Conservation (phyloP, 2,329 filamentous ascomycete genomes). For the Sporothrix sp. region DNA sequence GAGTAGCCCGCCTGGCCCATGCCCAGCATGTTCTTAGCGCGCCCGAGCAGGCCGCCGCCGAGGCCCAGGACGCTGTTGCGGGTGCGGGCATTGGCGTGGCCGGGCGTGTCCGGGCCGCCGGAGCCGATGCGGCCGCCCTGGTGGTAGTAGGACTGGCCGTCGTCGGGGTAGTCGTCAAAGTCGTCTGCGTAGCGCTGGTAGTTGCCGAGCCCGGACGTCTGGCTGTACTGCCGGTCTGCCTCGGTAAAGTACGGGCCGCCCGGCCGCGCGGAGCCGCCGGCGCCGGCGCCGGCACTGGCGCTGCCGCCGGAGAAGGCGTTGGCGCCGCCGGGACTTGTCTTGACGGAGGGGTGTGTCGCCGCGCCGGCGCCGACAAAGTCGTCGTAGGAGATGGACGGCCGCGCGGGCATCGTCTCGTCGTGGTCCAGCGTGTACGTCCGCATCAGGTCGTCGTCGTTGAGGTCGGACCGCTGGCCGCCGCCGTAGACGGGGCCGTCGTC, state of each 20-base stretch:
- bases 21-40: conserved; percentile 81
- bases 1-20: conserved; percentile 75
- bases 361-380: conserved; percentile 71
- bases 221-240: conserved; percentile 46
- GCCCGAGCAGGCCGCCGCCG: conserved; percentile 78
- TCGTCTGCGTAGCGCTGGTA: conserved; percentile 88
- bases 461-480: conserved; percentile 59
- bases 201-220: conserved; percentile 75
- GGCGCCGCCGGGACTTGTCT: conserved; percentile 14
- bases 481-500: conserved; percentile 63
- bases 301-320: conserved; percentile 13
- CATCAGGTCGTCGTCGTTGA: conserved; percentile 67
- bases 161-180: conserved; percentile 69
- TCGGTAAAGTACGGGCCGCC: conserved; percentile 35
- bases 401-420: conserved; percentile 45
- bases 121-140: conserved; percentile 53
- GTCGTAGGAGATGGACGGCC: conserved; percentile 88
- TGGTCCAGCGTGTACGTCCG: conserved; percentile 63
- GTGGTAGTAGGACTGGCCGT: conserved; percentile 76
- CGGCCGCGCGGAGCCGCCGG: conserved; percentile 20
- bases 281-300: conserved; percentile 19
- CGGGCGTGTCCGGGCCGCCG: conserved; percentile 33
- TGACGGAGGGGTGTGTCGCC: conserved; percentile 31
- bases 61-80: conserved; percentile 83
- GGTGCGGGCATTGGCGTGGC: conserved; percentile 52